A percentile compares a stretch with the other conserved stretches of the same genome.
These are phyloP conservation scores for Lipomyces spencermartinsiae DNA, from an alignment of 805 yeast genomes.

Conservation along the genomic window DNA sequence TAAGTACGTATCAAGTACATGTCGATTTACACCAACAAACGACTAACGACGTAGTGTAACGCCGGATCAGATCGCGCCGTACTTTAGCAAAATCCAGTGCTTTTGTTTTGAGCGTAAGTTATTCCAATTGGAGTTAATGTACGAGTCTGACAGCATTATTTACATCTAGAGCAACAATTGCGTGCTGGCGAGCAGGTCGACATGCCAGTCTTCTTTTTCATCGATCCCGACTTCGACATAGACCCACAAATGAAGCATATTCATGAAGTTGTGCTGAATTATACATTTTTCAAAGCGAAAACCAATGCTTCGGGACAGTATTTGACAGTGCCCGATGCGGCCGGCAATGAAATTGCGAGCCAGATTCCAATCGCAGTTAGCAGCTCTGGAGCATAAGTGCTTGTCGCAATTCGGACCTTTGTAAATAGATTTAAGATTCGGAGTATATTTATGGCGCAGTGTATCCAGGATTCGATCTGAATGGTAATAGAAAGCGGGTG, in stretches of 20 bases:
- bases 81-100: slow-evolving; percentile 96
- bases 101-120: slow-evolving; percentile 78
- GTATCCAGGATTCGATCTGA: neutral
- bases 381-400: neutral
- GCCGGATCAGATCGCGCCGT: slow-evolving; percentile 95
- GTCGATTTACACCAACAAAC: neutral
- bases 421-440: slow-evolving; percentile 5
- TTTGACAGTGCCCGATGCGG: slow-evolving; percentile 1
- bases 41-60: slow-evolving; percentile 64
- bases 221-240: slow-evolving; percentile 92
- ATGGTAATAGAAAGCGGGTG: neutral
- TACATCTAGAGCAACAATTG: slow-evolving; percentile 72
- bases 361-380: slow-evolving; percentile 9
- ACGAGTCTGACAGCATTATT: neutral
- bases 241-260: slow-evolving; percentile 90
- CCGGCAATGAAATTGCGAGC: neutral
- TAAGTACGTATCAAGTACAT: slow-evolving; percentile 30
- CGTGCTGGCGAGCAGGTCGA: slow-evolving; percentile 97
- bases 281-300: slow-evolving; percentile 73
- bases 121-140: neutral
- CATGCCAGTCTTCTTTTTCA: slow-evolving; percentile 97
- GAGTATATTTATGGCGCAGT: neutral
- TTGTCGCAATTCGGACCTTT: neutral
- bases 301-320: slow-evolving; percentile 14
- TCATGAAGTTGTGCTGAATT: slow-evolving; percentile 87